Conservation (phyloP, 2,329 filamentous ascomycete species). For the Trichoderma aggressivum region DNA sequence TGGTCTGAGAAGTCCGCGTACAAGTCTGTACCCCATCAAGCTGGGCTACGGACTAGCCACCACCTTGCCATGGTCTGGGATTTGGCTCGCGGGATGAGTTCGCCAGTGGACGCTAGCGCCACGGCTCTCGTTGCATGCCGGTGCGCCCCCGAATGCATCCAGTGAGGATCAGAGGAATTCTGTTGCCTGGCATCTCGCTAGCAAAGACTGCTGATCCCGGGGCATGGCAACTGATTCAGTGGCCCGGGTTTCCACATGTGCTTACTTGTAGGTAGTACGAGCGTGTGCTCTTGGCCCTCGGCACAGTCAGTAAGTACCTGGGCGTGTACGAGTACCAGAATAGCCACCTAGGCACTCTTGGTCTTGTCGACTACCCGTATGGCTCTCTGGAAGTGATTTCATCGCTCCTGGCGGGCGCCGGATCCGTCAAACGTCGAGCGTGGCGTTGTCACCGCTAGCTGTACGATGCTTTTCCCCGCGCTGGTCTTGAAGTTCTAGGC, state of each 20-base stretch:
- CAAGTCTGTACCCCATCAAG: not conserved
- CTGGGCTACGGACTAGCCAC: not conserved
- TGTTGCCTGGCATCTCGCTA: slow-evolving; percentile 29
- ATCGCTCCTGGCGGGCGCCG: not conserved
- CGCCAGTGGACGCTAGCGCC: slow-evolving; percentile 2
- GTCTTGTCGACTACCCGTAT: not conserved
- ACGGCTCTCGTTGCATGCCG: slow-evolving; percentile 5
- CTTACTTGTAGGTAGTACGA: not conserved
- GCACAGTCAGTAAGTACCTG: not conserved
- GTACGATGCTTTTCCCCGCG: not conserved
- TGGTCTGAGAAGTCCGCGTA: not conserved
- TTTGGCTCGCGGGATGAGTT: slow-evolving; percentile 12
- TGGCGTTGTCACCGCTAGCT: not conserved
- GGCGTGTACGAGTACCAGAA: not conserved
- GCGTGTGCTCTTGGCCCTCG: not conserved
- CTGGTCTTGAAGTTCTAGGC: not conserved
- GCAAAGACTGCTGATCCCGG: not conserved
- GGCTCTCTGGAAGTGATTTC: not conserved
- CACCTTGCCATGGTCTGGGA: not conserved
- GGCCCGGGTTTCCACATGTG: not conserved
- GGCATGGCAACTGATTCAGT: not conserved
- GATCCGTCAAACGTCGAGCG: not conserved
- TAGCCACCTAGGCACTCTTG: not conserved
- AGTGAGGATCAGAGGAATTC: slow-evolving; percentile 29
- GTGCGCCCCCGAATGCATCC: slow-evolving; percentile 20